Evolutionary conservation across 495 filamentous ascomycete genomes (phyloP), one percentile per base, ranked within the genome.

Genomic region (Aspergillus diversus): DNA sequence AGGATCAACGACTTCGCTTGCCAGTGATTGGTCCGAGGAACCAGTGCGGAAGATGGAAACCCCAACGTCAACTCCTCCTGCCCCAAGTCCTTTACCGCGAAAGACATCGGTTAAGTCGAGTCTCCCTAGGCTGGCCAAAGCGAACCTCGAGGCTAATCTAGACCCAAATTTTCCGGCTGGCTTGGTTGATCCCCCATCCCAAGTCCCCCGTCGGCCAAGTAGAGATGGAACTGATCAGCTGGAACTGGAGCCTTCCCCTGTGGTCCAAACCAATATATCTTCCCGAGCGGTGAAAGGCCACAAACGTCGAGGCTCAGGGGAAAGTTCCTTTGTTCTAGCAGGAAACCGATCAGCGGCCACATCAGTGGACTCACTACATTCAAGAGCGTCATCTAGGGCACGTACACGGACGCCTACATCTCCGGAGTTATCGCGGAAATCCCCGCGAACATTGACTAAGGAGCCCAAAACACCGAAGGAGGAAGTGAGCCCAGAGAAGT

Each of bases 181-280:
- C 48, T 16, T 21, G n/a, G 21, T 58, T 15, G 63, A 53, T 13
- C 57, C 55, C 5, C 32, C 35, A 47, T 5, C 57, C 15, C 63
- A 63, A 7, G 52, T 82, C 49, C 88, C 89, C 15, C 71, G 77
- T 51, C 77, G 93, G 60, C 93, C 93, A 5, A 97, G 91, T 70
- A 82, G 93, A 81, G 88, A 95, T 64, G 91, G 91, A 9, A 91
- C 89, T 2, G 83, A 88, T 50, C 86, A 87, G 56, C 80, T 96
- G 49, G 76, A 84, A 33, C 74, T 84, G 43, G 83, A 85, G 8
- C 80, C 86, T 6, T 85, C 88, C 11, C 87, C 90, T 15, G 76
- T 96, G 32, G 87, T 96, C 31, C 90, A 90, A 53, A 94, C 91
- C 75, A 93, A 94, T 69, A 75, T 96, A 16, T 73, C 83, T 11